Evolutionary conservation across 2,329 filamentous ascomycete species (phyloP).

Genomic region (Clarireedia sp.): DNA sequence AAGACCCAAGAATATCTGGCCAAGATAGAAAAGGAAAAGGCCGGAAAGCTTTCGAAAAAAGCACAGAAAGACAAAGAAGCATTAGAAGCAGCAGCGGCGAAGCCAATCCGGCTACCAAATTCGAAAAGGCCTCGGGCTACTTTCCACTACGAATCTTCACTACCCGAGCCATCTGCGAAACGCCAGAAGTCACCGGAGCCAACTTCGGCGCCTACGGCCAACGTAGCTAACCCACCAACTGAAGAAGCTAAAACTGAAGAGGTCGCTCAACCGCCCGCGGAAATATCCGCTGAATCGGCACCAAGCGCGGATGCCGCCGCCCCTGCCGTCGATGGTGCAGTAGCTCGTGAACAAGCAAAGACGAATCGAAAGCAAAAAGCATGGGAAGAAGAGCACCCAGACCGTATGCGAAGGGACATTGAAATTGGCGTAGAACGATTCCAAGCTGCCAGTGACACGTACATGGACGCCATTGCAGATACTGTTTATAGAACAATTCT

Average conservation of each 20-base stretch:
- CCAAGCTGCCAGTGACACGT: constrained; percentile 56
- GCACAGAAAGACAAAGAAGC: constrained; percentile 44
- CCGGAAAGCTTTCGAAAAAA: constrained; percentile 35
- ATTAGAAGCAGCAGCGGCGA: constrained; percentile 42
- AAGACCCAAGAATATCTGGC: constrained; percentile 77
- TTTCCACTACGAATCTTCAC: constrained; percentile 66
- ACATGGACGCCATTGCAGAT: constrained; percentile 77
- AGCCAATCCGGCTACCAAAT: constrained; percentile 58
- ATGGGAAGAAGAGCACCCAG: constrained; percentile 34
- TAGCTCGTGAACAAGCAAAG: constrained; percentile 23
- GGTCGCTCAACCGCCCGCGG: constrained; percentile 4
- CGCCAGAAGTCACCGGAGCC: constrained; percentile 31
- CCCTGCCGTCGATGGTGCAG: constrained; percentile 18
- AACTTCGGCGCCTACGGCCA: constrained; percentile 10
- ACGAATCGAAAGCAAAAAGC: constrained; percentile 25
- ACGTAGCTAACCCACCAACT: constrained; percentile 10
- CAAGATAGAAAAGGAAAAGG: constrained; percentile 73
- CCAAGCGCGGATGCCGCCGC: constrained; percentile 11
- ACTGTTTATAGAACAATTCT: constrained; percentile 79
- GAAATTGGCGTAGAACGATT: constrained; percentile 74
- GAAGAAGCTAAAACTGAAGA: constrained; percentile 6
- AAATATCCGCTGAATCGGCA: constrained; percentile 11
- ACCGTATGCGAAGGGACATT: constrained; percentile 55
- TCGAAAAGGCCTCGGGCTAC: constrained; percentile 59
- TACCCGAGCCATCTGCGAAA: constrained; percentile 36